Base-by-base conservation (phyloP, 2,329 filamentous ascomycete genomes). In the Plectosphaerella plurivora region DNA sequence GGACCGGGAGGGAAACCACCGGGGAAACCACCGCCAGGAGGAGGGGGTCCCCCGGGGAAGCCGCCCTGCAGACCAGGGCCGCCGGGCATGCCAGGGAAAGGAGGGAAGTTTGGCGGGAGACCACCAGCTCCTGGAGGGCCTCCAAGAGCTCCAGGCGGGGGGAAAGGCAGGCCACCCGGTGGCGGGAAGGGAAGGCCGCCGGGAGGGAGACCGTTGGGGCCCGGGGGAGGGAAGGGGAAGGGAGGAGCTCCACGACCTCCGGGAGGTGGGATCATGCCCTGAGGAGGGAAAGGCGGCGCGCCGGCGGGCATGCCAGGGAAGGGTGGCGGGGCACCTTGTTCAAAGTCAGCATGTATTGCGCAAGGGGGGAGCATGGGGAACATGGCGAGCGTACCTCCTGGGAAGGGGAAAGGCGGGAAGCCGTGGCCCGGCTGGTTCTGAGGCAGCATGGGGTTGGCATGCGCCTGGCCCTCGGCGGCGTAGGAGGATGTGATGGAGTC, bases 401-500 rank as follows among this genome's bases (percentile, higher is more conserved):
- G 84, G 64, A 86, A 88, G 35, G 82, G 71, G 59, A 79, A 76
- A 33, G 78, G 76, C 49, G 78, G 68, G 57, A 72, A 69, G 60
- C 70, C 71, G 22, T 74, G 75, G 57, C 79, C 78, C 48, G 82
- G 82, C 66, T 86, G 85, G 71, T 85, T 85, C 64, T 85, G 82
- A 11, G 78, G 81, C 47, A 93, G 83, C 84, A 94, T 91, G 49
- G 89, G 92, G 70, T 96, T 97, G 56, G 84, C 84, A 65, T 86
- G 84, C 58, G 87, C 85, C 70, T 97, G 91, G 63, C 94, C 94
- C 74, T 96, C 94, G 61, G 91, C 91, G 58, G 89, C 90, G 75
- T 99, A 97, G 39, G 92, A 96, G 44, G 86, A 90, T 42, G 94
- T 97, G 72, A 99, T 99, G 62, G 88, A 93, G 75, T 99, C 94